A percentile compares a stretch with the other conserved stretches of the same genome.
phyloP scores from a whole-genome alignment of 2,329 filamentous ascomycete species.

The Cytospora schulzeri region DNA sequence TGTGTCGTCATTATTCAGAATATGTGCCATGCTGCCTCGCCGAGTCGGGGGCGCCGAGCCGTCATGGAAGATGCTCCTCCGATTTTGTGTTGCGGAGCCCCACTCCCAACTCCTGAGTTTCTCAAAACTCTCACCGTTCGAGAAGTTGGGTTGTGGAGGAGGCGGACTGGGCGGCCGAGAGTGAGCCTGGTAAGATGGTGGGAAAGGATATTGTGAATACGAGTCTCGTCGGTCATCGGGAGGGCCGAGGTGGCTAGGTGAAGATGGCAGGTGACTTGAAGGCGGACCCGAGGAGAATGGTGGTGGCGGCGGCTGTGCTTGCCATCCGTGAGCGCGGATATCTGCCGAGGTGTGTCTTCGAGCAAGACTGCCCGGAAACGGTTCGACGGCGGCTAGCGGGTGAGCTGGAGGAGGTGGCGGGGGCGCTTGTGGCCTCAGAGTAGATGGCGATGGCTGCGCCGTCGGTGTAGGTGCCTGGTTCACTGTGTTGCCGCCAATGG shows the following conservation, averaged over 20 bases:
- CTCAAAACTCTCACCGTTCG: conserved; percentile 47
- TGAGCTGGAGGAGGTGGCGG: conserved; percentile 56
- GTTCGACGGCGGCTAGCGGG: conserved; percentile 64
- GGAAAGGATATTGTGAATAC: conserved; percentile 56
- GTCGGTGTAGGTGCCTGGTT: conserved; percentile 36
- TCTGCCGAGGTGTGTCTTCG: conserved; percentile 94
- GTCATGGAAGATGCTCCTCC: conserved; percentile 55
- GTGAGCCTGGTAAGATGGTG: conserved; percentile 48
- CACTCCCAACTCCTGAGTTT: conserved; percentile 60
- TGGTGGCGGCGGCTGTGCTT: conserved; percentile 60
- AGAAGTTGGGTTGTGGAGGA: conserved; percentile 52
- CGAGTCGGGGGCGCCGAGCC: conserved; percentile 59
- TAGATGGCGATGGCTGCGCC: conserved; percentile 72
- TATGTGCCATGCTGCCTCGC: conserved; percentile 64
- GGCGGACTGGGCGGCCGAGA: conserved; percentile 59
- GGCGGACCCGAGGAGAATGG: conserved; percentile 65
- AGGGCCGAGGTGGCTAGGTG: conserved; percentile 50
- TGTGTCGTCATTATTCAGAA: conserved; percentile 61
- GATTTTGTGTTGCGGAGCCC: conserved; percentile 49
- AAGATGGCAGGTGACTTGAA: conserved; percentile 56
- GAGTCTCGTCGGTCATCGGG: conserved; percentile 62
- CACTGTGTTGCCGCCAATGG: conserved; percentile 65
- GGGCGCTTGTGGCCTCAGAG: conserved; percentile 67
- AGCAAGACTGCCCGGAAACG: conserved; percentile 69
- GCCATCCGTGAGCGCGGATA: conserved; percentile 86